Percentiles rank a stretch among this genome's conserved stretches.
Evolutionary conservation across 495 filamentous ascomycete genomes (phyloP).

Genomic region (Trichoderma parareesei): DNA sequence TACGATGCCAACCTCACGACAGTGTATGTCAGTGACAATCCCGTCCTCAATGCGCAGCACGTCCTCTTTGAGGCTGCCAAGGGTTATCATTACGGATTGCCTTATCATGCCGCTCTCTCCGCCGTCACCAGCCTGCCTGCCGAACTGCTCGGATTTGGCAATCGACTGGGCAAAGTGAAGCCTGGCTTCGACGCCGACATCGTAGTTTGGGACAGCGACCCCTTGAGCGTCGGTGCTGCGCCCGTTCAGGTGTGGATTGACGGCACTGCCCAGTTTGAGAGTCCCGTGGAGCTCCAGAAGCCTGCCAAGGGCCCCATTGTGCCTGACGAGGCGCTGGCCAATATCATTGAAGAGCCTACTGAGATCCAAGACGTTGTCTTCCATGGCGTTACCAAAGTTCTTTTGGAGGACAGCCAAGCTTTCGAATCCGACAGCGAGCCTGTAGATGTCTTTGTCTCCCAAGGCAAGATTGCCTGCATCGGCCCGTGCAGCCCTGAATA

Average conservation of each 20-base stretch:
- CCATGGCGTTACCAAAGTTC: constrained; percentile 37
- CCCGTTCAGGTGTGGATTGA: constrained; percentile 60
- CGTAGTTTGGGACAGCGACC: constrained; percentile 60
- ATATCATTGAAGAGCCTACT: constrained; percentile 27
- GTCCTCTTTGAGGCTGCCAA: constrained; percentile 53
- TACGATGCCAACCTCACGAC: constrained; percentile 49
- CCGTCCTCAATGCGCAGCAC: constrained; percentile 43
- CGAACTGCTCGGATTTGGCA: constrained; percentile 47
- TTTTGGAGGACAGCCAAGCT: constrained; percentile 19
- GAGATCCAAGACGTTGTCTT: constrained; percentile 35
- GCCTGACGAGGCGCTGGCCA: constrained; percentile 21
- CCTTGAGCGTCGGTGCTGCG: constrained; percentile 50
- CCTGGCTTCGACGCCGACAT: constrained; percentile 58
- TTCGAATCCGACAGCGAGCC: constrained; percentile 13
- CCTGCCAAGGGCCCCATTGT: constrained; percentile 21
- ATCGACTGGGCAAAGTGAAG: constrained; percentile 54
- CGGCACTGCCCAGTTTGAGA: constrained; percentile 44
- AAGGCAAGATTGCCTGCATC: constrained; percentile 43
- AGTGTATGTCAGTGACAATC: constrained; percentile 43
- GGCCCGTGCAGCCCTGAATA: constrained; percentile 34
- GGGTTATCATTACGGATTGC: constrained; percentile 50
- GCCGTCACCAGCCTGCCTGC: constrained; percentile 54
- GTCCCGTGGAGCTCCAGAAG: constrained; percentile 35
- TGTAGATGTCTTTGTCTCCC: constrained; percentile 32
- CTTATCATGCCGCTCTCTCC: constrained; percentile 51